phyloP scores from a whole-genome alignment of 1,284 basidiomycete species.

The Fomitopsis betulina region DNA sequence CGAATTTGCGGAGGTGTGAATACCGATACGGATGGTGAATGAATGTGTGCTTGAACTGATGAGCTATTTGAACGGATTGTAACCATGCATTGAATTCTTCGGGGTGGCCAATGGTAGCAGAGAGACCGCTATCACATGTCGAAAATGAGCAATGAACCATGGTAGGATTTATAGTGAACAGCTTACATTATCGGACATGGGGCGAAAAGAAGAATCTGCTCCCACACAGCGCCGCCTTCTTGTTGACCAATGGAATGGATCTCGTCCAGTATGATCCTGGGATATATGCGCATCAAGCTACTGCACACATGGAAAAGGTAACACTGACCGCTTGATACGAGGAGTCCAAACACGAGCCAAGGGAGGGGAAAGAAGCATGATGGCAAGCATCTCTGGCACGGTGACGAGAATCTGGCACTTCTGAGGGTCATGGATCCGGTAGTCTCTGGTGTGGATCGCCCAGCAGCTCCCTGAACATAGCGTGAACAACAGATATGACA shows the following conservation, averaged over 20 bases:
- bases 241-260: slow-evolving; percentile 70
- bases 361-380: slow-evolving; percentile 62
- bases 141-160: background rate
- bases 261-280: slow-evolving; percentile 68
- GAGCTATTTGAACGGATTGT: slow-evolving; percentile 50
- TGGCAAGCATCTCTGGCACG: slow-evolving; percentile 64
- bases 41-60: slow-evolving; percentile 53
- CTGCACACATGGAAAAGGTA: background rate
- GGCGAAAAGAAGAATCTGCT: slow-evolving; percentile 60
- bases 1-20: slow-evolving; percentile 66
- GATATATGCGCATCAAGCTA: background rate
- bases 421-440: slow-evolving; percentile 56
- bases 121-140: slow-evolving; percentile 48
- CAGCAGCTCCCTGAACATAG: slow-evolving; percentile 45
- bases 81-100: slow-evolving; percentile 65
- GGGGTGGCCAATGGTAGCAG: slow-evolving; percentile 64
- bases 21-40: slow-evolving; percentile 64
- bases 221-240: slow-evolving; percentile 66
- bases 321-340: slow-evolving; percentile 50
- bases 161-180: background rate
- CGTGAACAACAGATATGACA: background rate
- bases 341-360: slow-evolving; percentile 58
- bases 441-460: slow-evolving; percentile 69
- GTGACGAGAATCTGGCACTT: slow-evolving; percentile 70
- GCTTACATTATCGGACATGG: slow-evolving; percentile 66